Evolutionary conservation across 352 stramenopile species (phyloP).

Genomic region (Phytopythium litorale): DNA sequence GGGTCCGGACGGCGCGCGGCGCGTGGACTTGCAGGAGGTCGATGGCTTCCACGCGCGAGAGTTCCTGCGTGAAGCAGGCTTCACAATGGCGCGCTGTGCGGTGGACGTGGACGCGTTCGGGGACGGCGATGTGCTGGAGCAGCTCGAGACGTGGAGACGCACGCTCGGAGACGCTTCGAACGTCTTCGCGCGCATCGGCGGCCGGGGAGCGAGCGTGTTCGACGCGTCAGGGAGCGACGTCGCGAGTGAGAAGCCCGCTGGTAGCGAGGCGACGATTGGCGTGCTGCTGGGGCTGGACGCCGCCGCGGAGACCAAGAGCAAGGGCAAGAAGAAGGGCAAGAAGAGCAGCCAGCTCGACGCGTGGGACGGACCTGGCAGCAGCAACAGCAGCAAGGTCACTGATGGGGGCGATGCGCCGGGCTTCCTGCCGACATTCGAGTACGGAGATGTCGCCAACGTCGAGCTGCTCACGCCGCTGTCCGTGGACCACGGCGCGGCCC

Average conservation of each 20-base stretch:
- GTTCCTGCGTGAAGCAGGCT: slow-evolving; percentile 30
- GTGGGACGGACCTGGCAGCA: slow-evolving; percentile 12
- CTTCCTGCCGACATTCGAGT: slow-evolving; percentile 43
- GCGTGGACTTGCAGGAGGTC: slow-evolving; percentile 25
- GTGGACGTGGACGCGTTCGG: slow-evolving; percentile 26
- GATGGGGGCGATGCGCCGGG: background rate
- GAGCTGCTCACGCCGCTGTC: slow-evolving; percentile 42
- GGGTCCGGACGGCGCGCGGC: slow-evolving; percentile 6
- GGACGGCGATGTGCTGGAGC: slow-evolving; percentile 11
- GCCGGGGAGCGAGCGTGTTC: slow-evolving; percentile 21
- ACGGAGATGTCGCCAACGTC: slow-evolving; percentile 43
- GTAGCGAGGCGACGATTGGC: background rate
- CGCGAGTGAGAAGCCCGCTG: slow-evolving; percentile 1
- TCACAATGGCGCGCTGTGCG: slow-evolving; percentile 33
- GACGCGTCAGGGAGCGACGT: slow-evolving; percentile 26
- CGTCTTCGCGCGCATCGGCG: slow-evolving; percentile 36
- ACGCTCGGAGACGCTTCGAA: slow-evolving; percentile 15
- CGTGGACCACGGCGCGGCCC: slow-evolving; percentile 11
- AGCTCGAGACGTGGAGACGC: slow-evolving; percentile 26
- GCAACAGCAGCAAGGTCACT: background rate
- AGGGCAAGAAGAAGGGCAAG: slow-evolving; percentile 20
- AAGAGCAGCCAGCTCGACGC: background rate
- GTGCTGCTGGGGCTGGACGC: slow-evolving; percentile 12
- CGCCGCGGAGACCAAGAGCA: slow-evolving; percentile 16
- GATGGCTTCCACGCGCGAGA: slow-evolving; percentile 45